Percentiles rank a stretch among this genome's conserved stretches.
These are phyloP conservation scores for Nidula niveotomentosa DNA, from an alignment of 1,284 basidiomycete genomes.

Conservation along the genomic window DNA sequence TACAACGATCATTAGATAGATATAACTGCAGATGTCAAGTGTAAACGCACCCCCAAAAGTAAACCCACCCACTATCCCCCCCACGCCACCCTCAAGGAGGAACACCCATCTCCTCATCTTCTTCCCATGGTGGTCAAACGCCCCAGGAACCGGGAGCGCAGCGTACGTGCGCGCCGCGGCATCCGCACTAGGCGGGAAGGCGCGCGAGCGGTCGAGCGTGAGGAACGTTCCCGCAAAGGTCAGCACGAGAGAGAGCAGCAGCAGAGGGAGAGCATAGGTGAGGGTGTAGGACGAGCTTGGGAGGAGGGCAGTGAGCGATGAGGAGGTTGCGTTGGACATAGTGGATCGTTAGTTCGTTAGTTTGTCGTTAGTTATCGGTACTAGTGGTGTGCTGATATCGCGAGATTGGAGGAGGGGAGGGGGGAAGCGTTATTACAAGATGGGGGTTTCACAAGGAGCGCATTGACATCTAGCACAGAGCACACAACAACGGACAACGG, in stretches of 20 bases:
- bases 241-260: constrained; percentile 49
- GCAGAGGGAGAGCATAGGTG: constrained; percentile 54
- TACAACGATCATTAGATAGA: constrained; percentile 18
- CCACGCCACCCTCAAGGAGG: constrained; percentile 58
- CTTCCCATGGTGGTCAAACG: constrained; percentile 25
- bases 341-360: too few relatives aligned
- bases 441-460: neutral
- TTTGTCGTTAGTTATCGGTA: neutral
- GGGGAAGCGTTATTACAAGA: neutral
- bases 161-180: constrained; percentile 20
- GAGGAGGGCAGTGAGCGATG: constrained; percentile 29
- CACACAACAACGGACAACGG: too few relatives aligned
- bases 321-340: neutral
- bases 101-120: constrained; percentile 30
- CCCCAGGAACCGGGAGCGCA: constrained; percentile 31
- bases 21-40: constrained; percentile 1
- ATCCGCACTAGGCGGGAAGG: constrained; percentile 43
- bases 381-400: neutral
- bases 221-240: constrained; percentile 67
- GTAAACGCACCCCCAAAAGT: constrained; percentile 53
- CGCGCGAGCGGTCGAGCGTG: constrained; percentile 63
- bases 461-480: too few relatives aligned
- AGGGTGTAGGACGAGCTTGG: constrained; percentile 42
- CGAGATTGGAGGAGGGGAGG: neutral
- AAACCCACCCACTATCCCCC: constrained; percentile 59